phyloP scores from a whole-genome alignment of 495 filamentous ascomycete genomes.

The Penicillium nucicola region DNA sequence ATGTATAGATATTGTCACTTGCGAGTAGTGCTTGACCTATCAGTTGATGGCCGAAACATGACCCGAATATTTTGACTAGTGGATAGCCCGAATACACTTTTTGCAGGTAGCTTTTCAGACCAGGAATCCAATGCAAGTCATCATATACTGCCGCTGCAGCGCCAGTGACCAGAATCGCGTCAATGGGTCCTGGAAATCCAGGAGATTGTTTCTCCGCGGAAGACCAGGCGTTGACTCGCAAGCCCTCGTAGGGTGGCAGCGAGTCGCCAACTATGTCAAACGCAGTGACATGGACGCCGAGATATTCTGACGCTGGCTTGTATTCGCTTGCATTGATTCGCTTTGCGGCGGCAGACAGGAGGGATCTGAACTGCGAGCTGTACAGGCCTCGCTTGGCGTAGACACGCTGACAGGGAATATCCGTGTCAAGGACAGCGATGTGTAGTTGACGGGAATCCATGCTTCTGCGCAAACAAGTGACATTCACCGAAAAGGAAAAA shows the following conservation, averaged over 20 bases:
- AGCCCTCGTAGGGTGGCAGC: slow-evolving; percentile 6
- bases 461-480: neutral
- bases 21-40: slow-evolving; percentile 21
- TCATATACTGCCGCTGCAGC: slow-evolving; percentile 16
- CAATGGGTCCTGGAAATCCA: slow-evolving; percentile 5
- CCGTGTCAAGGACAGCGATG: slow-evolving; percentile 19
- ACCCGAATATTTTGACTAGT: slow-evolving; percentile 29
- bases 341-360: slow-evolving; percentile 21
- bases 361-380: slow-evolving; percentile 23
- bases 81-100: slow-evolving; percentile 27
- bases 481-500: too few species aligned
- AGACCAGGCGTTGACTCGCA: neutral
- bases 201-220: neutral
- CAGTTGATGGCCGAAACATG: slow-evolving; percentile 33
- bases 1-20: slow-evolving; percentile 8
- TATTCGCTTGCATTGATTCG: slow-evolving; percentile 8
- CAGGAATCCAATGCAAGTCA: slow-evolving; percentile 13
- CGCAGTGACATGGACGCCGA: slow-evolving; percentile 12
- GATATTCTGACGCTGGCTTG: neutral
- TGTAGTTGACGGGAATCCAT: slow-evolving; percentile 3
- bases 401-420: slow-evolving; percentile 13
- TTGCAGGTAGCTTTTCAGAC: slow-evolving; percentile 8
- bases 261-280: slow-evolving; percentile 18
- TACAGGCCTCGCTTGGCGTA: slow-evolving; percentile 26
- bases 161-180: slow-evolving; percentile 22